Conservation (phyloP, 2,329 filamentous ascomycete genomes). For the Biscogniauxia sp. region DNA sequence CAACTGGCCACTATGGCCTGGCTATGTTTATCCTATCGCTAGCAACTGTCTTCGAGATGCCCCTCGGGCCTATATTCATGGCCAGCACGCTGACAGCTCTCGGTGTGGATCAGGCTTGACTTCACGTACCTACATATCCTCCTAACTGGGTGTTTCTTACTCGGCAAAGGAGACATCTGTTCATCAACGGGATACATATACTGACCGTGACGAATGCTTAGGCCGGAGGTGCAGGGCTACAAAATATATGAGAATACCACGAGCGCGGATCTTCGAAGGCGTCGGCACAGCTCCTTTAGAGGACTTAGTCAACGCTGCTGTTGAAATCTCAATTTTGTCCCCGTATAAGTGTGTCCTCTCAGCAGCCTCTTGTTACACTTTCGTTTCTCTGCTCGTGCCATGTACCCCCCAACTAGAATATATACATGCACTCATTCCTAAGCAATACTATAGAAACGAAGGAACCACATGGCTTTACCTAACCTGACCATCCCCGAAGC, state of each 20-base stretch:
- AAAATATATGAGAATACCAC: constrained; percentile 72
- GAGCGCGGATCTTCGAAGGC: constrained; percentile 81
- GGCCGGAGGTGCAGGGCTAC: constrained; percentile 66
- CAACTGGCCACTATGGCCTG: constrained; percentile 80
- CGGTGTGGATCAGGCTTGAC: constrained; percentile 59
- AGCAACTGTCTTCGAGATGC: constrained; percentile 78
- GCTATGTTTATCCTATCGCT: constrained; percentile 74
- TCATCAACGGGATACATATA: constrained; percentile 72
- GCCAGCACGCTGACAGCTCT: constrained; percentile 81
- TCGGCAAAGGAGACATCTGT: constrained; percentile 86
- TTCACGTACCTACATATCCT: constrained; percentile 80
- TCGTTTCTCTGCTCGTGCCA: no score
- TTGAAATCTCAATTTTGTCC: constrained; percentile 92
- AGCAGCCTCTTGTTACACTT: background rate
- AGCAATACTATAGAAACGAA: constrained; percentile 55
- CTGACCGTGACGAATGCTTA: constrained; percentile 73
- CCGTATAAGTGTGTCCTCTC: constrained; percentile 48
- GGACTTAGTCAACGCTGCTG: constrained; percentile 80
- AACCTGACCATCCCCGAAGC: constrained; percentile 56
- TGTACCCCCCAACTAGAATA: background rate
- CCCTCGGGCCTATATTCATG: constrained; percentile 81
- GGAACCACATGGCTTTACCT: constrained; percentile 80
- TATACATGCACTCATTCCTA: background rate
- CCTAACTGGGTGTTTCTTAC: constrained; percentile 82
- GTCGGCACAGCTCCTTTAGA: constrained; percentile 87